phyloP scores from a whole-genome alignment of 306 rosid species.

The Delonix regia region DNA sequence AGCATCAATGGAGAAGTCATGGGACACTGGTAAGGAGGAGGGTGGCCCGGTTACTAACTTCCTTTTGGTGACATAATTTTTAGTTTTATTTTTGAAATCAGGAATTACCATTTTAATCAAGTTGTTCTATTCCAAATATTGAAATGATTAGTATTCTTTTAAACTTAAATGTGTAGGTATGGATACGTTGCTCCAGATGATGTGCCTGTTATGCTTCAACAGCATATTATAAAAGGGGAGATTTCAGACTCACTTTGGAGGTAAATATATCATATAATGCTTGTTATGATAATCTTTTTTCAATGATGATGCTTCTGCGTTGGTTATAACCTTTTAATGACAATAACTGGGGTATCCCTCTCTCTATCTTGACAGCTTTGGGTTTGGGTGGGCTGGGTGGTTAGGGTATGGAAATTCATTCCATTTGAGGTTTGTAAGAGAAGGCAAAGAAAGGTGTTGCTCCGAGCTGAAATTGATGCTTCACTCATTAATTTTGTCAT shows the following conservation, averaged over 20 bases:
- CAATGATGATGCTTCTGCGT: neutral
- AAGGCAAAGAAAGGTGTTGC: neutral
- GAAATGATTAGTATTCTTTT: neutral
- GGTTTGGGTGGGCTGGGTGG: neutral
- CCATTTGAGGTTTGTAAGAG: neutral
- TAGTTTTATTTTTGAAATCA: neutral
- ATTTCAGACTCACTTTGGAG: slow-evolving; percentile 80
- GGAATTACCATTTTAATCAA: neutral
- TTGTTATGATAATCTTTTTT: slow-evolving; percentile 11
- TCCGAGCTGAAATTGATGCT: neutral
- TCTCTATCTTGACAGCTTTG: neutral
- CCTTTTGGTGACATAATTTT: slow-evolving; percentile 22
- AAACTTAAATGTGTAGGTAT: slow-evolving; percentile 60
- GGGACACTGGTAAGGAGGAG: slow-evolving; percentile 82
- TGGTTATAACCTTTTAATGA: slow-evolving; percentile 3
- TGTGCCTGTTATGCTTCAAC: slow-evolving; percentile 72
- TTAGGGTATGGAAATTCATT: slow-evolving; percentile 12
- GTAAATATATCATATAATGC: slow-evolving; percentile 42
- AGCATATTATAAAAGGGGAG: slow-evolving; percentile 77
- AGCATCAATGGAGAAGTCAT: slow-evolving; percentile 61
- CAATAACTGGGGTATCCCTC: neutral
- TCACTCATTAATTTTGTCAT: neutral
- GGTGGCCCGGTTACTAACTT: neutral
- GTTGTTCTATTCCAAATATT: slow-evolving; percentile 24
- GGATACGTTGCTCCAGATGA: slow-evolving; percentile 93